Evolutionary conservation across 306 rosid species (phyloP).

Genomic region (Castanopsis chinensis): DNA sequence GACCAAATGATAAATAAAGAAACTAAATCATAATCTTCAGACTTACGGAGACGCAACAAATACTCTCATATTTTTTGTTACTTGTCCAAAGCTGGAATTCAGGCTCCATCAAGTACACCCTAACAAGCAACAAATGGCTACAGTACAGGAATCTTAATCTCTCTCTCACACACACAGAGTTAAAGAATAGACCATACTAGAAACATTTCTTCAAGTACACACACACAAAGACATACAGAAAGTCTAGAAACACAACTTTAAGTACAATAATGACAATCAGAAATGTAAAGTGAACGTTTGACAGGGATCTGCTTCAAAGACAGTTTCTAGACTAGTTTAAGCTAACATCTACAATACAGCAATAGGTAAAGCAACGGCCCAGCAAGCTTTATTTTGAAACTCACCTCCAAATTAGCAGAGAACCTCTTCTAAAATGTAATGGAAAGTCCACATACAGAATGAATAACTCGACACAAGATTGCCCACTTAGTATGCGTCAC

Average conservation of each 20-base stretch:
- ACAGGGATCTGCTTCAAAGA: background rate
- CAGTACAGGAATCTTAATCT: background rate
- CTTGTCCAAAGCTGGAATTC: background rate
- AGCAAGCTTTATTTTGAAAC: constrained; percentile 40
- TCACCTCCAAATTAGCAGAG: background rate
- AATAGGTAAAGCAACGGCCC: constrained; percentile 13
- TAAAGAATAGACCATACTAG: background rate
- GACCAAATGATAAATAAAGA: no score
- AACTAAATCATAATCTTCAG: background rate
- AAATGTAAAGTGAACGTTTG: background rate
- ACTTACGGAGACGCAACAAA: background rate
- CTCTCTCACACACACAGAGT: background rate
- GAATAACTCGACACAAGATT: constrained; percentile 21
- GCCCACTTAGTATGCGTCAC: background rate
- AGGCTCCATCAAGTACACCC: background rate
- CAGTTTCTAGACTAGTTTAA: constrained; percentile 24
- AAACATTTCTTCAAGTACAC: background rate
- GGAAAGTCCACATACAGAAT: constrained; percentile 1
- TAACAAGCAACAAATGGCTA: background rate
- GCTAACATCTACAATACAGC: constrained; percentile 11
- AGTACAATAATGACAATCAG: background rate
- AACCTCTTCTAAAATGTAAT: constrained; percentile 12
- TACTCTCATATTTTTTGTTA: background rate
- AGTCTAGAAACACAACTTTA: background rate
- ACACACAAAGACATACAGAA: background rate